Evolutionary conservation across 768 basidiomycete species (phyloP), one percentile per base, ranked within the genome.

Genomic region (Suillus occidentalis): DNA sequence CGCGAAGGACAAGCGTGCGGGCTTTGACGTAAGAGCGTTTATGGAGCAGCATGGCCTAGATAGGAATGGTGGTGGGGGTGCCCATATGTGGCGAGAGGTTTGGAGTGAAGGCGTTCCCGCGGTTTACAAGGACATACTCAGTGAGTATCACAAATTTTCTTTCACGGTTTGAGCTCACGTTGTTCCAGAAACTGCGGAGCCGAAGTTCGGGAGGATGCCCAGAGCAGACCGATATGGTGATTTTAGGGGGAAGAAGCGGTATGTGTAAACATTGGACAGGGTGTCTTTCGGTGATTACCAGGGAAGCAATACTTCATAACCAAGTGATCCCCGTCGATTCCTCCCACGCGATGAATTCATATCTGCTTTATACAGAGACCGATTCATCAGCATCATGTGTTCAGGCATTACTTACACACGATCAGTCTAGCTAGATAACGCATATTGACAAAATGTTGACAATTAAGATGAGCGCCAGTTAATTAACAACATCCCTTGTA

Each of bases 51-150:
- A 89, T 78, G 81, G 80, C 45, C 72, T 92, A 60, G 80, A 86
- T 70, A 81, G 76, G 25, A 77, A 78, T 36, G 72, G 75, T 42
- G 89, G 91, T 42, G 91, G 90, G 22, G 94, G 91, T 7, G 87
- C 82, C 6, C 89, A 91, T 75, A 92, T 95, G 89, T 96, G 89
- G 87, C 82, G 94, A 72, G 87, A 86, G 68, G 81, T 87, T 47
- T 95, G 93, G 92, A 82, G 87, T 69, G 78, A 83, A 68, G 77
- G 81, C 10, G 91, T 93, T 16, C 80, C 81, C 25, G 82, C 80
- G 10, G 87, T 95, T 64, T 92, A 94, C 78, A 70, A 72, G 65
- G 83, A 87, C 67, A 77, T 89, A 40, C 77, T 94, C 65, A 82
- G 94, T 91, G 72, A 78, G 92, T 86, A 43, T 25, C 3, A 13